These are phyloP conservation scores for Saccharomycopsis olivae DNA, from an alignment of 805 yeast species.

Conservation along the genomic window DNA sequence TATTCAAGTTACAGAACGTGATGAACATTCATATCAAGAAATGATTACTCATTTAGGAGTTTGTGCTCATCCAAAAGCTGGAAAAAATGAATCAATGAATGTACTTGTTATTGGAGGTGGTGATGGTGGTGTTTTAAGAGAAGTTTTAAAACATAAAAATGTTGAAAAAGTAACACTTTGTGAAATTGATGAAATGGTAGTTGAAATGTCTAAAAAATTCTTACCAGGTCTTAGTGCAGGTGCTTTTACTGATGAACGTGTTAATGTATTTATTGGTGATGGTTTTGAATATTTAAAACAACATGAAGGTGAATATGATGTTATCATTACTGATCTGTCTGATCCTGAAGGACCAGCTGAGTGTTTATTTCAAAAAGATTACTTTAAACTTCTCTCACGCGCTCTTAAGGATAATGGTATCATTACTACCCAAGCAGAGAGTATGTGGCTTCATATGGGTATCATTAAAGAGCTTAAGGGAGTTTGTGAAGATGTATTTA, in stretches of 20 bases:
- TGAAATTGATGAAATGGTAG: slow-evolving; percentile 93
- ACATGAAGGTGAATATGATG: slow-evolving; percentile 80
- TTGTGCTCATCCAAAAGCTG: slow-evolving; percentile 75
- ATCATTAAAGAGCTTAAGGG: slow-evolving; percentile 73
- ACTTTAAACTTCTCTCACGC: slow-evolving; percentile 69
- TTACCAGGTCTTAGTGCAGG: slow-evolving; percentile 82
- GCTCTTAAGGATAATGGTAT: slow-evolving; percentile 91
- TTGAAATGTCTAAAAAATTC: slow-evolving; percentile 74
- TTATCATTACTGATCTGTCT: slow-evolving; percentile 92
- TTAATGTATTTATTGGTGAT: slow-evolving; percentile 84
- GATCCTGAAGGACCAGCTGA: slow-evolving; percentile 99
- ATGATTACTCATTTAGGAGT: slow-evolving; percentile 93
- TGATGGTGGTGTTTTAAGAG: slow-evolving; percentile 97
- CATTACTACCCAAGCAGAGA: slow-evolving; percentile 89
- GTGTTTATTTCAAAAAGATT: slow-evolving; percentile 82
- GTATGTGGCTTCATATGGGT: slow-evolving; percentile 84
- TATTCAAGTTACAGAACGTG: slow-evolving; percentile 94
- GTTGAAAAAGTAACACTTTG: slow-evolving; percentile 87
- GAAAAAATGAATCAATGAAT: slow-evolving; percentile 25
- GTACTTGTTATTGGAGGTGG: slow-evolving; percentile 98
- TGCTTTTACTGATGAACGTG: slow-evolving; percentile 72
- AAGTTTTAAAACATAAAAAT: slow-evolving; percentile 78
- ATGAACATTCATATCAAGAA: slow-evolving; percentile 95
- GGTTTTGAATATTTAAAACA: slow-evolving; percentile 93
- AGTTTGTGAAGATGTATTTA: slow-evolving; percentile 79